phyloP scores from a whole-genome alignment of 2,329 filamentous ascomycete genomes.

The Penicillium polonicum region DNA sequence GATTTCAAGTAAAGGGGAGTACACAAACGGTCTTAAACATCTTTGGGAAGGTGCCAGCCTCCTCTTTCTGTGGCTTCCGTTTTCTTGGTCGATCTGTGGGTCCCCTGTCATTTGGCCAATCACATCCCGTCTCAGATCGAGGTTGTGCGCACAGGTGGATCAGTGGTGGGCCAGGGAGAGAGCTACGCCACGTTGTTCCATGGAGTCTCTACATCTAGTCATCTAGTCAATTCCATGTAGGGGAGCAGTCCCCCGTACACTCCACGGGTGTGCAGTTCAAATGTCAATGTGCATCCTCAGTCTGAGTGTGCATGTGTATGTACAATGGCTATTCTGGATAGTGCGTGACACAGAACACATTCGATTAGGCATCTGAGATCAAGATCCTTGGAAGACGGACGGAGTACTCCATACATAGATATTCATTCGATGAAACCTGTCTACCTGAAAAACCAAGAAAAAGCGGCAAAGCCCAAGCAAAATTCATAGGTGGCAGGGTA shows the following conservation, averaged over 20 bases:
- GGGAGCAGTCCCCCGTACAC: neutral
- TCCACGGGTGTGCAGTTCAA: neutral
- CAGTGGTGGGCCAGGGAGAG: neutral
- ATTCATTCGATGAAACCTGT: neutral
- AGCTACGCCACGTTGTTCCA: constrained; percentile 3
- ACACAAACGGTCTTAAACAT: constrained; percentile 5
- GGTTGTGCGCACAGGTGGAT: neutral
- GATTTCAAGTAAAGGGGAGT: neutral
- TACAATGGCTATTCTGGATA: neutral
- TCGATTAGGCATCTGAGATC: neutral
- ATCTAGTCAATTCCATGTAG: neutral
- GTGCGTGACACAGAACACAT: neutral
- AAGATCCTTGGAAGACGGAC: neutral
- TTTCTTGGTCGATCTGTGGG: constrained; percentile 16
- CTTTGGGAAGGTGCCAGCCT: constrained; percentile 22
- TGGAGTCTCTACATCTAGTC: neutral
- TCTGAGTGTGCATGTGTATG: neutral
- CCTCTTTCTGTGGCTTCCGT: constrained; percentile 19
- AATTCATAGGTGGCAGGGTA: constrained; percentile 3
- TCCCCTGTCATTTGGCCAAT: constrained; percentile 14
- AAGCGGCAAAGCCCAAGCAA: constrained; percentile 7
- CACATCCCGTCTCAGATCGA: neutral
- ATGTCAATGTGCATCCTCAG: neutral
- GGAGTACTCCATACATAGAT: neutral
- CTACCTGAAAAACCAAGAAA: neutral